phyloP scores from a whole-genome alignment of 805 yeast species.

The Priceomyces haplophilus region DNA sequence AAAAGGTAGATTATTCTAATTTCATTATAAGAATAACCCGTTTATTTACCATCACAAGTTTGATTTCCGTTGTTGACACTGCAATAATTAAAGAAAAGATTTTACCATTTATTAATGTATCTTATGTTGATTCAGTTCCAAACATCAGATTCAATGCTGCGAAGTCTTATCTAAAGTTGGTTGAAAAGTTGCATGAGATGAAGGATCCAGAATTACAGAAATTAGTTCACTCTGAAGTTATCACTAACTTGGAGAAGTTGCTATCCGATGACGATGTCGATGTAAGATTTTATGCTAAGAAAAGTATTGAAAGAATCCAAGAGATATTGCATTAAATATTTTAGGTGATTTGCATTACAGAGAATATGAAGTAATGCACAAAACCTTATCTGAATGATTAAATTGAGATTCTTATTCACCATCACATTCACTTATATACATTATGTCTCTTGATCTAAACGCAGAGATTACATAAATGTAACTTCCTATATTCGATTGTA shows the following conservation, averaged over 20 bases:
- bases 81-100: slow-evolving; percentile 59
- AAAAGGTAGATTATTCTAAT: slow-evolving; percentile 54
- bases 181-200: slow-evolving; percentile 44
- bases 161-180: slow-evolving; percentile 65
- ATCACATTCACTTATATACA: neutral
- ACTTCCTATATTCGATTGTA: neutral
- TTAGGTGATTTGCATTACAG: neutral
- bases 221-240: slow-evolving; percentile 43
- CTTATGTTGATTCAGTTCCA: slow-evolving; percentile 82
- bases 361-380: neutral
- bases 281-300: slow-evolving; percentile 79
- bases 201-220: slow-evolving; percentile 20
- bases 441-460: neutral
- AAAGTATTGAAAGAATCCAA: slow-evolving; percentile 41
- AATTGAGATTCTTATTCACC: neutral
- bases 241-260: slow-evolving; percentile 65
- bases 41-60: slow-evolving; percentile 78
- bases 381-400: neutral
- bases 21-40: slow-evolving; percentile 92
- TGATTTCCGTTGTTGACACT: slow-evolving; percentile 66
- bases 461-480: neutral
- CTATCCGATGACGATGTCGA: slow-evolving; percentile 77
- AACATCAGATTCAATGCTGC: slow-evolving; percentile 95
- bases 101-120: slow-evolving; percentile 72
- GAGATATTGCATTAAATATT: slow-evolving; percentile 11